Percentiles rank a stretch among this genome's conserved stretches.
Evolutionary conservation across 2,329 filamentous ascomycete species (phyloP).

Genomic region (Fusarium sp.): DNA sequence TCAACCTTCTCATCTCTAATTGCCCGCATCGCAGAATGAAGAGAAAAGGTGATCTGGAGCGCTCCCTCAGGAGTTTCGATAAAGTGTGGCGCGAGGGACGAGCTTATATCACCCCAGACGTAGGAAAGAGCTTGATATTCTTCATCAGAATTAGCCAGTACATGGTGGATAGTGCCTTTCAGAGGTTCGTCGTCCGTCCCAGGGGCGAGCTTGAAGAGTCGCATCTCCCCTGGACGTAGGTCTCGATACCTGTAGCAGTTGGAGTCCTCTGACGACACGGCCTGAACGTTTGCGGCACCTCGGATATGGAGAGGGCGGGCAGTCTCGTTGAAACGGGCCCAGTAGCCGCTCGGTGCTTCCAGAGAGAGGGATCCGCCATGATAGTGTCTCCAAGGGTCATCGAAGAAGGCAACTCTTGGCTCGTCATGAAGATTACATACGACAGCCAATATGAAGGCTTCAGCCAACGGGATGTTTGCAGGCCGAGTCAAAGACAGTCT

Average conservation of each 20-base stretch:
- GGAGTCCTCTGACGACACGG: neutral
- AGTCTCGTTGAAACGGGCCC: neutral
- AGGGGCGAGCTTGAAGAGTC: neutral
- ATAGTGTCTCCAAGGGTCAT: neutral
- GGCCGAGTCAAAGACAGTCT: neutral
- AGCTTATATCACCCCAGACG: neutral
- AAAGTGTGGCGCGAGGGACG: neutral
- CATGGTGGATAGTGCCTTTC: neutral
- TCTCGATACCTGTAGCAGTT: neutral
- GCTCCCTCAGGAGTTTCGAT: neutral
- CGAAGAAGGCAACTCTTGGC: neutral
- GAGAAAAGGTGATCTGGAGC: neutral
- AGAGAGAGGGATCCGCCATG: neutral
- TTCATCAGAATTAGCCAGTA: neutral
- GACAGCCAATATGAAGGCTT: neutral
- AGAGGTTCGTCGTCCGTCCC: neutral
- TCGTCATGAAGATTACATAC: neutral
- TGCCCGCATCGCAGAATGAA: neutral
- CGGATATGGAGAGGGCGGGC: neutral
- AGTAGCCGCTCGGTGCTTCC: neutral
- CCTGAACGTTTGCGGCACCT: neutral
- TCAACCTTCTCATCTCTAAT: neutral
- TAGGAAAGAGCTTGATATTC: neutral
- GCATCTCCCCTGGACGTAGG: neutral
- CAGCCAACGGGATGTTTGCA: neutral